Evolutionary conservation across 139 green algal genomes (phyloP), one percentile per base, ranked within the genome.

Genomic region (Auxenochlorella protothecoides): DNA sequence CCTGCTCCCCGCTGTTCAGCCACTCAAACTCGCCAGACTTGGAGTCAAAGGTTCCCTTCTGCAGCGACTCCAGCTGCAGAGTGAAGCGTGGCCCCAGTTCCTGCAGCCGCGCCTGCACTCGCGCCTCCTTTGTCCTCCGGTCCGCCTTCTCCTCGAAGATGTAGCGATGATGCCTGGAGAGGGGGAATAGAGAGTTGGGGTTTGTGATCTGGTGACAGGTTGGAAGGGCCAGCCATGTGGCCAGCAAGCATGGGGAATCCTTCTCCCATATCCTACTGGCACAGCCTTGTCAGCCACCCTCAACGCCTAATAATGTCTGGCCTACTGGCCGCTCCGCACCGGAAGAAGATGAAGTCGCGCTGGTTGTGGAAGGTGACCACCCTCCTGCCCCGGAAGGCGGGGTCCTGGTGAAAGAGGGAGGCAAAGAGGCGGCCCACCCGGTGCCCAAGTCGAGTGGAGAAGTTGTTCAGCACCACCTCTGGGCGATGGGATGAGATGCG

Each of bases 281-380:
- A 44, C 27, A 44, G 27, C 27, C 27, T 44, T 44, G 27, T 44
- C 27, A 44, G 27, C 27, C 27, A 44, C 27, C 27, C 27, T 44
- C 27, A 44, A 44, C 27, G 27, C 27, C 27, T 44, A 44, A 44
- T 44, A 44, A 44, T 44, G 27, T 44, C 27, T 44, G 27, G 27
- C 27, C 27, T 44, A 44, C 27, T 44, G 27, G 27, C 27, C 27
- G 27, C 27, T 44, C 3, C 78, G n/a, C 59, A 88, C 83, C 88
- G 75, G 76, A 99, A 96, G 73, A 99, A 99, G 52, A 99, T 93
- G 76, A 93, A 99, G 82, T 99, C 95, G 4, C 95, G 83, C 83
- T 99, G 95, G 81, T 99, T 99, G 87, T 99, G 95, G 76, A 99
- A 97, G 4, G 95, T 99, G 57, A 94, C 93, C 11, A 88, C 92